phyloP scores from a whole-genome alignment of 139 green algal species.

The Chlamydomonas sphaeroides region DNA sequence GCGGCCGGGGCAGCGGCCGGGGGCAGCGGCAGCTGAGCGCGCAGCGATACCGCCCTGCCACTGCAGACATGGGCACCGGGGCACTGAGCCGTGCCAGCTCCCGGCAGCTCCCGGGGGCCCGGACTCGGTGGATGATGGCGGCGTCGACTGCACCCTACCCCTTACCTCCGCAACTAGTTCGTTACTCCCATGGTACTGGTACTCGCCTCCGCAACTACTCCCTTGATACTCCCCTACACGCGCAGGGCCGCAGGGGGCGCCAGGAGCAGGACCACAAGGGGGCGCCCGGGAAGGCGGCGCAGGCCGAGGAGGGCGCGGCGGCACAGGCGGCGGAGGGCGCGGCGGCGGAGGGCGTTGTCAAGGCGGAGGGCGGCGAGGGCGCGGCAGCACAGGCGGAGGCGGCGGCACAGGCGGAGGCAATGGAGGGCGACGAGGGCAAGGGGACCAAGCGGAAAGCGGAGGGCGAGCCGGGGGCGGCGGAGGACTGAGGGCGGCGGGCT shows the following conservation, averaged over 20 bases:
- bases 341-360: not conserved
- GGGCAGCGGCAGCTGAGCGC: not conserved
- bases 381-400: not conserved
- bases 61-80: not conserved
- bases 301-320: not conserved
- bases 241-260: too few species aligned
- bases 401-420: not conserved
- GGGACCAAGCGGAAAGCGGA: constrained; percentile 35
- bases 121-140: not conserved
- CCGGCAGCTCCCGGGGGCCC: not conserved
- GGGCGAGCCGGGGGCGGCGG: not conserved
- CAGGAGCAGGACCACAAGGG: too few species aligned
- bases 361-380: too few species aligned
- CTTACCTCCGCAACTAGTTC: too few species aligned
- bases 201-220: too few species aligned
- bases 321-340: not conserved
- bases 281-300: not conserved
- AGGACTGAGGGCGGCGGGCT: too few species aligned
- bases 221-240: too few species aligned
- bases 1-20: not conserved
- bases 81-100: not conserved
- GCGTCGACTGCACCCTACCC: not conserved
- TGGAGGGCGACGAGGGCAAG: not conserved
- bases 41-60: too few species aligned
- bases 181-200: too few species aligned